A percentile compares a stretch with the other conserved stretches of the same genome.
Conservation (phyloP, 192 early-diverging fungal genomes). For the Kappamyces sp. region DNA sequence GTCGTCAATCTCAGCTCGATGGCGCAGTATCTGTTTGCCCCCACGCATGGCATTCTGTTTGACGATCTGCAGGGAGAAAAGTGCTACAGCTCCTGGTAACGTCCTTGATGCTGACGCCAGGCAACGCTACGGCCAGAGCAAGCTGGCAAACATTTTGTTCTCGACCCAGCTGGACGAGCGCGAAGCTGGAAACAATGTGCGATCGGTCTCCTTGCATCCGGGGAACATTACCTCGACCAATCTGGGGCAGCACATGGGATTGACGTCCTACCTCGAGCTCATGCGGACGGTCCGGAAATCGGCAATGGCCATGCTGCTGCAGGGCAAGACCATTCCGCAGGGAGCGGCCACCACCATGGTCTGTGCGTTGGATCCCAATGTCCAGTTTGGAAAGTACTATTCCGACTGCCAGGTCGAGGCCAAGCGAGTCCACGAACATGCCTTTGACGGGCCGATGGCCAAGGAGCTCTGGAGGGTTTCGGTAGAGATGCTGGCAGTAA, state of each 20-base stretch:
- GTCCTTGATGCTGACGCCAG: constrained; percentile 8
- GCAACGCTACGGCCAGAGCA: constrained; percentile 34
- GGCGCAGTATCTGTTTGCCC: constrained; percentile 16
- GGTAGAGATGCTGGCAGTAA: constrained; percentile 19
- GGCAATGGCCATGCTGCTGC: neutral
- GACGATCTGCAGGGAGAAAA: constrained; percentile 24
- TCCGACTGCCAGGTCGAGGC: constrained; percentile 17
- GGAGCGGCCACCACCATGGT: constrained; percentile 22
- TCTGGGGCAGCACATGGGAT: constrained; percentile 3
- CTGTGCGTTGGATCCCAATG: constrained; percentile 19
- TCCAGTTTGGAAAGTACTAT: constrained; percentile 21
- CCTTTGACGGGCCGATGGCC: constrained; percentile 16
- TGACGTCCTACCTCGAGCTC: neutral
- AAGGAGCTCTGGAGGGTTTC: constrained; percentile 14
- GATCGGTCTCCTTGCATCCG: constrained; percentile 28
- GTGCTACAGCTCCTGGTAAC: constrained; percentile 16
- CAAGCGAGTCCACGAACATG: neutral
- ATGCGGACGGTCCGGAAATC: constrained; percentile 7
- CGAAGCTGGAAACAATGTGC: constrained; percentile 13
- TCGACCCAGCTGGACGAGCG: constrained; percentile 16
- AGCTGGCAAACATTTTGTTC: constrained; percentile 36
- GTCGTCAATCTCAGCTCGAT: constrained; percentile 28
- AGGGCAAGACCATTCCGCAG: constrained; percentile 12
- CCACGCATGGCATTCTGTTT: constrained; percentile 18
- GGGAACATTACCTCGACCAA: constrained; percentile 20